Base-by-base conservation (phyloP, 495 filamentous ascomycete species). In the Hyaloscypha variabilis region DNA sequence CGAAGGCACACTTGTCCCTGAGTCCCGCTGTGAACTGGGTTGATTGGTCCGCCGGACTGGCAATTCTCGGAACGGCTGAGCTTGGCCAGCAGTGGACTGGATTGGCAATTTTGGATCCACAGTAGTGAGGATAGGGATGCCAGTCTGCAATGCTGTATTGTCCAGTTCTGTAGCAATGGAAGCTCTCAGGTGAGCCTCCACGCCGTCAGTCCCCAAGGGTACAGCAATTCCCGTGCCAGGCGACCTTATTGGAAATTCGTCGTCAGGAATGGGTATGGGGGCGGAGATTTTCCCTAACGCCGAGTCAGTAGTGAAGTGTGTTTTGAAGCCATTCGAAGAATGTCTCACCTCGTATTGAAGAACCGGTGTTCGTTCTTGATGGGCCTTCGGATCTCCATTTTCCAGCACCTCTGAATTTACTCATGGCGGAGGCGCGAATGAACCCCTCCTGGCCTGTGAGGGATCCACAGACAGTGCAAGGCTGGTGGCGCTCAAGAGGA, bases 281-380 rank as follows among this genome's bases (percentile, higher is more conserved):
- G 74, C 77, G 21, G 81, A 84, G 49, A 84, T 85, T 46, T 59
- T 59, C 4, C 57, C 57, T 59, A 24, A 31, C 8, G 14, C n/a
- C 19, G 6, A 13, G 54, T 58, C 25, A 58, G 25, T n/a, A 8
- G 8, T 58, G 54, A 58, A 58, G n/a, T 46, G 0, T 14, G 14
- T 25, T 25, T 11, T 19, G 21, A 54, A 25, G 19, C 25, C 51
- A 54, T 23, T 54, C 25, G 51, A 54, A 54, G 25, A 1, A 54
- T 10, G 65, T 59, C 71, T 79, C 82, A 31, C 81, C 81, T 49
- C 81, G 77, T 55, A 84, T 77, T 13, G 72, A 72, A 31, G 67
- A 69, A 58, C 64, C 58, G 31, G 67, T 69, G 62, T 69, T 67
- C 2, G 56, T 57, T 24, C 63, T 36, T 24, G 28, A 23, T 23